Conservation (phyloP, 2,329 filamentous ascomycete genomes). For the Xylariaceae sp. region DNA sequence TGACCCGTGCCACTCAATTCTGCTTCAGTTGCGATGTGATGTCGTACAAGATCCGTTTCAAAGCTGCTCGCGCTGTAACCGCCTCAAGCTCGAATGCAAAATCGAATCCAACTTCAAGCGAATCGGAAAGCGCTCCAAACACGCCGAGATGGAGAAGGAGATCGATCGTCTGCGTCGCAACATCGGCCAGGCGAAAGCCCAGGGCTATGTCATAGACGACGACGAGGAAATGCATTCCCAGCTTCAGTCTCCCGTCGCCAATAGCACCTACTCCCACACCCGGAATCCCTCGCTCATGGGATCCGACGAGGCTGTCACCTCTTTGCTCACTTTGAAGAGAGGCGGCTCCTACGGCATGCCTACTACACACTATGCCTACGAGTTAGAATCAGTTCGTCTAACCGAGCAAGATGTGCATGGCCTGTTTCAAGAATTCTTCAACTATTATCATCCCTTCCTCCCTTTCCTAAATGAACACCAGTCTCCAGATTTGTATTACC, state of each 20-base stretch:
- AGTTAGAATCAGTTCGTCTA: constrained; percentile 60
- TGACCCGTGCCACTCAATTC: constrained; percentile 13
- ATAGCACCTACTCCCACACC: constrained; percentile 55
- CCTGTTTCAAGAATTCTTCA: constrained; percentile 72
- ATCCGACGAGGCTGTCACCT: constrained; percentile 65
- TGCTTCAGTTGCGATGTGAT: constrained; percentile 63
- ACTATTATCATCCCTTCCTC: constrained; percentile 71
- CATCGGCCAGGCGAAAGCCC: constrained; percentile 55
- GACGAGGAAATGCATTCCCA: constrained; percentile 53
- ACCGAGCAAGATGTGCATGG: constrained; percentile 59
- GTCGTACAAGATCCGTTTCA: constrained; percentile 77
- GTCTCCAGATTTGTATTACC: constrained; percentile 68
- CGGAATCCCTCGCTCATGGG: constrained; percentile 62
- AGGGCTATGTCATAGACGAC: constrained; percentile 53
- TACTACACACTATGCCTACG: constrained; percentile 52
- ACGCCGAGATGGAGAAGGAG: constrained; percentile 83
- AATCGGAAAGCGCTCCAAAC: constrained; percentile 74
- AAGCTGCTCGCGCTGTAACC: constrained; percentile 72
- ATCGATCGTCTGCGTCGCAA: constrained; percentile 65
- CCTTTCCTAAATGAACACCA: constrained; percentile 67
- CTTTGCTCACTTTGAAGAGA: constrained; percentile 62
- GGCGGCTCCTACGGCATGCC: constrained; percentile 59
- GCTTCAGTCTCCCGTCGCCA: constrained; percentile 56
- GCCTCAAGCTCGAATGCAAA: constrained; percentile 77
- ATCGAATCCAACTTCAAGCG: constrained; percentile 88